These are phyloP conservation scores for Nothophaeocryptopus gaeumannii DNA, from an alignment of 2,329 filamentous ascomycete genomes.

Conservation along the genomic window DNA sequence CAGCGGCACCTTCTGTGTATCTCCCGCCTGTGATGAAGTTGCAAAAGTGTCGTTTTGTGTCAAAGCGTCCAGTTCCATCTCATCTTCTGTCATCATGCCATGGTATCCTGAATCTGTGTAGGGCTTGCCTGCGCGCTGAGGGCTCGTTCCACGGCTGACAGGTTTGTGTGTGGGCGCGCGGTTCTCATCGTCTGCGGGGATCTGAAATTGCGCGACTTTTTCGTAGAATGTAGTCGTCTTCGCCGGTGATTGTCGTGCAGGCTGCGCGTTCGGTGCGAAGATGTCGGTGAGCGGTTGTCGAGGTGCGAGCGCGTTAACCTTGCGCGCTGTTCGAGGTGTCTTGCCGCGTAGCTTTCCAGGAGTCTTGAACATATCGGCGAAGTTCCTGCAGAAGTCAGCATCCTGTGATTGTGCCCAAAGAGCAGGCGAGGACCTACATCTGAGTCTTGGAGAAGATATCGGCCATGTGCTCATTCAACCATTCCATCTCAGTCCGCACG, in stretches of 20 bases:
- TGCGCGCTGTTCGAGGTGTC: slow-evolving; percentile 70
- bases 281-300: slow-evolving; percentile 55
- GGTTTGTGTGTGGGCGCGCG: slow-evolving; percentile 26
- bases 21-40: slow-evolving; percentile 16
- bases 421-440: slow-evolving; percentile 59
- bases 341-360: slow-evolving; percentile 79
- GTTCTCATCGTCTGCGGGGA: slow-evolving; percentile 54
- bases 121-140: slow-evolving; percentile 33
- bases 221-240: slow-evolving; percentile 50
- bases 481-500: slow-evolving; percentile 90
- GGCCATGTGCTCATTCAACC: slow-evolving; percentile 97
- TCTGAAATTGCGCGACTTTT: slow-evolving; percentile 58
- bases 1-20: slow-evolving; percentile 22
- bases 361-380: slow-evolving; percentile 94
- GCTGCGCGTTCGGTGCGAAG: slow-evolving; percentile 44
- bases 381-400: slow-evolving; percentile 62
- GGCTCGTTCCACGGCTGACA: slow-evolving; percentile 33
- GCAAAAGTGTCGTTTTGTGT: slow-evolving; percentile 18
- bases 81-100: slow-evolving; percentile 58
- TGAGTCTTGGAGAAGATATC: slow-evolving; percentile 86
- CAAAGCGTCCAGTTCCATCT: slow-evolving; percentile 41
- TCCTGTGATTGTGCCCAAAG: neutral
- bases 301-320: slow-evolving; percentile 55
- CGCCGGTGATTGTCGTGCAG: slow-evolving; percentile 53
- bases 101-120: slow-evolving; percentile 68